phyloP scores from a whole-genome alignment of 31 red algal genomes.

The Bonnemaisonia californica region DNA sequence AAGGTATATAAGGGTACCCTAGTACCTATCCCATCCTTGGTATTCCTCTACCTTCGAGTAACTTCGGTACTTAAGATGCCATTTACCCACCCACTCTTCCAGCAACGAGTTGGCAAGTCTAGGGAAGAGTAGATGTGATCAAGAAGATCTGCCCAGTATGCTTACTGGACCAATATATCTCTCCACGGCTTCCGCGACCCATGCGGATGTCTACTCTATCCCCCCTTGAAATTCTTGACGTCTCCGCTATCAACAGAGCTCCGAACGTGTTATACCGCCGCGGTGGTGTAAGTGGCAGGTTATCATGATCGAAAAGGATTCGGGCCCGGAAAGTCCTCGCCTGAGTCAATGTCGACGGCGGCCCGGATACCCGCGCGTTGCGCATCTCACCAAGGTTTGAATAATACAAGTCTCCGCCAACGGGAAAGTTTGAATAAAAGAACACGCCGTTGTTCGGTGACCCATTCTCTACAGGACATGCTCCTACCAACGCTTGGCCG shows the following conservation, averaged over 20 bases:
- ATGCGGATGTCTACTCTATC: constrained; percentile 24
- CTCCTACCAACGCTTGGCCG: constrained; percentile 48
- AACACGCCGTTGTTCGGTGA: constrained; percentile 40
- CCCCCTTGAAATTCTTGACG: neutral
- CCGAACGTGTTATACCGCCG: neutral
- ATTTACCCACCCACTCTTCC: too few relatives aligned
- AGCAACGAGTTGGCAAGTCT: too few relatives aligned
- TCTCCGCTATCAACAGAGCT: neutral
- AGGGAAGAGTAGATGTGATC: constrained; percentile 6
- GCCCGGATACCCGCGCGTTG: constrained; percentile 15
- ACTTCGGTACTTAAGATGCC: too few relatives aligned
- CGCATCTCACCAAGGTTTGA: constrained; percentile 35
- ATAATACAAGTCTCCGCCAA: constrained; percentile 52
- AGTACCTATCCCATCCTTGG: too few relatives aligned
- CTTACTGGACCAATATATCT: constrained; percentile 56
- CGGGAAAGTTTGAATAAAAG: constrained; percentile 57
- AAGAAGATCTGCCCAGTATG: constrained; percentile 21
- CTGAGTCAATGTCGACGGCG: constrained; percentile 31
- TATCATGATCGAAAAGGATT: constrained; percentile 49
- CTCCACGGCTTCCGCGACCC: constrained; percentile 21
- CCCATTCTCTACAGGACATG: constrained; percentile 62
- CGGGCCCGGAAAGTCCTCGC: constrained; percentile 33
- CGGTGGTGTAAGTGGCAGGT: neutral
- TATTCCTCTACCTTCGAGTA: too few relatives aligned
- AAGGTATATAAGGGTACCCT: too few relatives aligned